phyloP scores from a whole-genome alignment of 495 filamentous ascomycete species.

The Ramalina peruviana region DNA sequence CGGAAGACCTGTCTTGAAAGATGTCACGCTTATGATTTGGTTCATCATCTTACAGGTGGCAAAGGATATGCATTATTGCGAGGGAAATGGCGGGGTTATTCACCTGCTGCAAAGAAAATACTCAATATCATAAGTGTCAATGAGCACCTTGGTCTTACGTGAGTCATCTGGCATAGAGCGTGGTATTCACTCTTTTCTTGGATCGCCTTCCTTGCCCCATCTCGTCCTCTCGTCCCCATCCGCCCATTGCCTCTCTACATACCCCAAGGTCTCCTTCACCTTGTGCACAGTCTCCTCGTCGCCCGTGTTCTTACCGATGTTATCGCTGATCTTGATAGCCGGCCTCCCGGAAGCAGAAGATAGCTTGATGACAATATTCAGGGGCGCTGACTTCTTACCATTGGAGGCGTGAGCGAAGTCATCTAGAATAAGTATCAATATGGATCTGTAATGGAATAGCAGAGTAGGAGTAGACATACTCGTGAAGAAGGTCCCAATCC shows the following conservation, averaged over 20 bases:
- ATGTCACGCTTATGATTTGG: too few species aligned
- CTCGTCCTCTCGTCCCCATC: constrained; percentile 71
- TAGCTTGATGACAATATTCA: constrained; percentile 98
- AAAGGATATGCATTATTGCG: background rate
- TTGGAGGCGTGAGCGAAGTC: constrained; percentile 59
- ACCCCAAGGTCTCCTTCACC: constrained; percentile 76
- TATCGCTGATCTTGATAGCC: constrained; percentile 93
- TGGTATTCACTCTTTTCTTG: background rate
- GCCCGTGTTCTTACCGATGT: constrained; percentile 91
- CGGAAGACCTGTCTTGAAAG: too few species aligned
- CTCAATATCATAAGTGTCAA: background rate
- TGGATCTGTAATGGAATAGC: background rate
- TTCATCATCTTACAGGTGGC: too few species aligned
- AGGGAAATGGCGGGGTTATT: background rate
- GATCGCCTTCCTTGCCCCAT: constrained; percentile 40
- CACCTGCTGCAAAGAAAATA: background rate
- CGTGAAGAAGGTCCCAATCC: constrained; percentile 88
- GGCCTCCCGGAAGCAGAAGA: constrained; percentile 67
- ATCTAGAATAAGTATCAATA: constrained; percentile 30
- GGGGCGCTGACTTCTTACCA: constrained; percentile 71
- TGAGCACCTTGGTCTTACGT: too few species aligned
- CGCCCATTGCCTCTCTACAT: constrained; percentile 70
- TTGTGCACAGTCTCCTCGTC: constrained; percentile 61
- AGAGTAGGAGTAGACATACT: constrained; percentile 32
- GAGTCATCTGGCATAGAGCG: too few species aligned